Percentiles rank a stretch among this genome's conserved stretches.
phyloP scores from a whole-genome alignment of 495 filamentous ascomycete genomes.

The Daldinia childiae region DNA sequence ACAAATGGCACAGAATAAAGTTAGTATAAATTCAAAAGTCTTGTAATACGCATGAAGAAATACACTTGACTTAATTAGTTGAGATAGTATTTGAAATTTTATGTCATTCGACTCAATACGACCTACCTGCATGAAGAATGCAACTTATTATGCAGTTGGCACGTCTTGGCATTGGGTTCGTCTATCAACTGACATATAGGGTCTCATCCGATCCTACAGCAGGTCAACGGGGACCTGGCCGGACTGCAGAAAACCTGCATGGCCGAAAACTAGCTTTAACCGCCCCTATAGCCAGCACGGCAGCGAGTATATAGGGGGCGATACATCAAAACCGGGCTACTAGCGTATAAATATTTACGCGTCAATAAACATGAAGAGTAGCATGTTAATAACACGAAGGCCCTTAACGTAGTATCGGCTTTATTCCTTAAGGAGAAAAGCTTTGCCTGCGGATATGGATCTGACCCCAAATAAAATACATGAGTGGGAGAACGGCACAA shows the following conservation, averaged over 20 bases:
- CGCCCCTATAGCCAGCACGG: constrained; percentile 18
- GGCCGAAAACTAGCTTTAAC: constrained; percentile 23
- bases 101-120: background rate
- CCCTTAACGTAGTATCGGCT: constrained; percentile 14
- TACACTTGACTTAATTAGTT: background rate
- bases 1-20: too few relatives aligned
- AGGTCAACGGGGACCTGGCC: background rate
- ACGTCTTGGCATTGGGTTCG: background rate
- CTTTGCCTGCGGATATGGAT: background rate
- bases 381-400: background rate
- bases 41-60: too few relatives aligned
- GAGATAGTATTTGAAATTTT: background rate
- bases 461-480: background rate
- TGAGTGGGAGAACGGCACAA: constrained; percentile 1
- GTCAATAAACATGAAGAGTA: background rate
- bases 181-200: background rate
- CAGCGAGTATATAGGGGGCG: background rate
- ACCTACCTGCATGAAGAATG: background rate
- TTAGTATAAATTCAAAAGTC: too few relatives aligned
- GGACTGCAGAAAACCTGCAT: background rate
- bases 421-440: constrained; percentile 17
- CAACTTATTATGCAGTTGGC: background rate
- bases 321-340: background rate
- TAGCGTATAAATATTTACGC: constrained; percentile 1
- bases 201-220: background rate